phyloP scores from a whole-genome alignment of 1,284 basidiomycete genomes.

The Ceratobasidium theobromae region DNA sequence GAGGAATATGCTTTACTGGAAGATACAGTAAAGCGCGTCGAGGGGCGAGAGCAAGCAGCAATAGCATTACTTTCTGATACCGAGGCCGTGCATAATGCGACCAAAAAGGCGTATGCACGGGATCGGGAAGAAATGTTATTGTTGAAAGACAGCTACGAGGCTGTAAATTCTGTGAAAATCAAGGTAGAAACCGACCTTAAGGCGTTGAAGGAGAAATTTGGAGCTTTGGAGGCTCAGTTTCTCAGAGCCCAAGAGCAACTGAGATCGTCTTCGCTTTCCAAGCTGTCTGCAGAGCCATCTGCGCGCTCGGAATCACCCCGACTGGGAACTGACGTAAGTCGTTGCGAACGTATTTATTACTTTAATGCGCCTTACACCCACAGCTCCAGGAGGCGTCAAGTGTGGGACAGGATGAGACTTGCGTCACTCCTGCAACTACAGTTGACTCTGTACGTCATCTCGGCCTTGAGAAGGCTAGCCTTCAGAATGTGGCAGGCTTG shows the following conservation, averaged over 20 bases:
- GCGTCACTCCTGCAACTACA: not conserved
- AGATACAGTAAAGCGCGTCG: constrained; percentile 2
- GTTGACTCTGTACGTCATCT: not conserved
- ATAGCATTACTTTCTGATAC: not conserved
- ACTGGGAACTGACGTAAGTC: constrained; percentile 12
- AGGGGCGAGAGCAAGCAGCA: constrained; percentile 13
- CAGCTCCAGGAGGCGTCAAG: constrained; percentile 18
- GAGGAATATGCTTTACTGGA: constrained; percentile 2
- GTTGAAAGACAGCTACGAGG: not conserved
- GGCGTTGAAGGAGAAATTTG: constrained; percentile 34
- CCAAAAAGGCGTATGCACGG: not conserved
- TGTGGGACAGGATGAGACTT: constrained; percentile 5
- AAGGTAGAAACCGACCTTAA: constrained; percentile 35
- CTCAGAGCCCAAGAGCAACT: not conserved
- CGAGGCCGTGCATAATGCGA: constrained; percentile 3
- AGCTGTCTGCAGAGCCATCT: constrained; percentile 1
- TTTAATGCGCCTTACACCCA: not conserved
- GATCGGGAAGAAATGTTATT: not conserved
- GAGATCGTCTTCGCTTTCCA: not conserved
- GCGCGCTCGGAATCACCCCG: not conserved
- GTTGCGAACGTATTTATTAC: not conserved
- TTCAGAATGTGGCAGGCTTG: constrained; percentile 37
- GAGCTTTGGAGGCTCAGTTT: constrained; percentile 31
- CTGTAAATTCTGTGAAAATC: not conserved
- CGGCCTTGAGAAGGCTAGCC: not conserved